Evolutionary conservation across 2,329 filamentous ascomycete species (phyloP).

Genomic region (Neopestalotiopsis clavispora): DNA sequence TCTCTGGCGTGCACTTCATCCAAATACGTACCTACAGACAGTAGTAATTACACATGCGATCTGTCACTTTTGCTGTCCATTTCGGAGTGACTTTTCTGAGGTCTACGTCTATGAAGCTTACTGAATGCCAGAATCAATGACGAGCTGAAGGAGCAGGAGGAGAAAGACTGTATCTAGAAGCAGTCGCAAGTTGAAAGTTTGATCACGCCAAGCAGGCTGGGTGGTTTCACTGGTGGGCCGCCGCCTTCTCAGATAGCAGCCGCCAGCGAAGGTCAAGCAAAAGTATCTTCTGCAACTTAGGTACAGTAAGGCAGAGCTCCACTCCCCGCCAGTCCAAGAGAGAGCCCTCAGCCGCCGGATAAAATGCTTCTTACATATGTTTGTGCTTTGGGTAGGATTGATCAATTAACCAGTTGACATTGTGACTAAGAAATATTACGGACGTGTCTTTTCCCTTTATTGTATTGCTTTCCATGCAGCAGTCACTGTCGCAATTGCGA

Average conservation of each 20-base stretch:
- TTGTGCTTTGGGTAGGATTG: no score
- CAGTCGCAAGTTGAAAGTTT: neutral
- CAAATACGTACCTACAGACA: neutral
- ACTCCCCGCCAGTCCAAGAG: neutral
- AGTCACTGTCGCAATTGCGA: neutral
- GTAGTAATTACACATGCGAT: neutral
- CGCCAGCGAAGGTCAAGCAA: neutral
- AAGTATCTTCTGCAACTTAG: no score
- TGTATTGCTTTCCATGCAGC: neutral
- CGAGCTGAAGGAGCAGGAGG: neutral
- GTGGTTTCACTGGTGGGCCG: neutral
- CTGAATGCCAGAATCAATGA: neutral
- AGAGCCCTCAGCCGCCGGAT: neutral
- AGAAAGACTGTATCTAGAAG: neutral
- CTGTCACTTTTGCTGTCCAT: neutral
- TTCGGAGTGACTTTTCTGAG: no score
- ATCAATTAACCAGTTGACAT: no score
- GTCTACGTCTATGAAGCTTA: no score
- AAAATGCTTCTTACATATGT: neutral
- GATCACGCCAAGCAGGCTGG: neutral
- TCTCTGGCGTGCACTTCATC: no score
- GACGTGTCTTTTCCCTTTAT: neutral
- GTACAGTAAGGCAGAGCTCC: neutral
- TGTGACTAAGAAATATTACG: neutral
- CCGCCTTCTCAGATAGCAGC: neutral